A percentile compares a stretch with the other conserved stretches of the same genome.
phyloP scores from a whole-genome alignment of 2,329 filamentous ascomycete genomes.

The Leptographium radiaticola region DNA sequence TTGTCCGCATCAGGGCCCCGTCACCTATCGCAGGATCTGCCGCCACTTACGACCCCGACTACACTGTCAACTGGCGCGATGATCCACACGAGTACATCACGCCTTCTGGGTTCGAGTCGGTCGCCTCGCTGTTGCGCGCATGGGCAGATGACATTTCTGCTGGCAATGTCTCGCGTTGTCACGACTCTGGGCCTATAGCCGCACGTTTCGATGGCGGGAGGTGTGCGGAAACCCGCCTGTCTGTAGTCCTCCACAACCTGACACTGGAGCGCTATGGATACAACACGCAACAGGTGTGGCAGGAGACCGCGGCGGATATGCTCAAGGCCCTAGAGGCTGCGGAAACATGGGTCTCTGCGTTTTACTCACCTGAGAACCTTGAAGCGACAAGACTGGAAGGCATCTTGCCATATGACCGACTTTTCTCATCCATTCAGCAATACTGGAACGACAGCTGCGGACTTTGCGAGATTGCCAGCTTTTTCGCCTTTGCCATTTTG shows the following conservation, averaged over 20 bases:
- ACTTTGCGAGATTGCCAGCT: constrained; percentile 9
- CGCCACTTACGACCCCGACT: constrained; percentile 6
- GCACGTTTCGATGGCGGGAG: constrained; percentile 3
- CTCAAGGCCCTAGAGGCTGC: constrained; percentile 5
- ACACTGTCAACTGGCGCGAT: constrained; percentile 14
- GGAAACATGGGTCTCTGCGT: constrained; percentile 7
- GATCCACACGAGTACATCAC: constrained; percentile 13
- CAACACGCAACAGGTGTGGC: constrained; percentile 11
- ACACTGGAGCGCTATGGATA: constrained; percentile 12
- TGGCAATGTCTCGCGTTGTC: constrained; percentile 10
- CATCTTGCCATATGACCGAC: constrained; percentile 1
- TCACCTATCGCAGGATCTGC: not conserved
- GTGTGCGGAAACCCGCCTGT: constrained; percentile 8
- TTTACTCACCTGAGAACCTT: constrained; percentile 9
- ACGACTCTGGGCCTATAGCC: constrained; percentile 3
- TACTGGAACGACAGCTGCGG: constrained; percentile 8
- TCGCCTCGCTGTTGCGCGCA: constrained; percentile 9
- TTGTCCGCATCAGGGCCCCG: constrained; percentile 9
- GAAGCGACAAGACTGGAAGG: constrained; percentile 1
- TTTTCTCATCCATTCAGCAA: constrained; percentile 1
- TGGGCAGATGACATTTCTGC: constrained; percentile 11
- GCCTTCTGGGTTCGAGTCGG: constrained; percentile 7
- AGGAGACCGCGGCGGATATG: constrained; percentile 8
- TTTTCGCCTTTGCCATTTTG: constrained; percentile 9
- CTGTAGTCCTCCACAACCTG: constrained; percentile 15